These are phyloP conservation scores for Hyphodiscus sp. DNA, from an alignment of 2,329 filamentous ascomycete species.

Conservation along the genomic window DNA sequence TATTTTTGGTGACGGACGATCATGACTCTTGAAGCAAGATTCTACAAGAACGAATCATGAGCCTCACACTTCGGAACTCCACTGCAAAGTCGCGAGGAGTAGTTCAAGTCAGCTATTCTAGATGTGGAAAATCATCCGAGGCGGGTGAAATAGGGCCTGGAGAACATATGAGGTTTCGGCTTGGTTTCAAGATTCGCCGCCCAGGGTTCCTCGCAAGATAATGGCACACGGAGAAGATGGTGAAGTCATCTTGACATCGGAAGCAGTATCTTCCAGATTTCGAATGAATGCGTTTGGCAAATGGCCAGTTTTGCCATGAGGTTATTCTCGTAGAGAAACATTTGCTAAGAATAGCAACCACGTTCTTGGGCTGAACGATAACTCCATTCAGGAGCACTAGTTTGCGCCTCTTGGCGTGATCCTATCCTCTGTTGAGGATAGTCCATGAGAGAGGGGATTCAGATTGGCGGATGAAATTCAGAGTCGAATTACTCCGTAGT, in stretches of 20 bases:
- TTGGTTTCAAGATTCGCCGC: constrained; percentile 13
- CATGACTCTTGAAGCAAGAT: background rate
- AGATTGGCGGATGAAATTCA: no score
- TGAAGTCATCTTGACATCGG: background rate
- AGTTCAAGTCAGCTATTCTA: background rate
- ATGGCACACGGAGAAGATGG: background rate
- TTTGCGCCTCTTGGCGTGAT: background rate
- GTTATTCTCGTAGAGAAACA: background rate
- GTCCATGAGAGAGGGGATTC: background rate
- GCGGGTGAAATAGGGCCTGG: background rate
- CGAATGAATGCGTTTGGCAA: background rate
- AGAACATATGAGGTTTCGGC: constrained; percentile 12
- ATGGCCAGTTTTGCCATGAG: no score
- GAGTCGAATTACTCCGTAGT: no score
- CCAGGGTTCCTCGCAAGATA: background rate
- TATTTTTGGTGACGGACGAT: constrained; percentile 1
- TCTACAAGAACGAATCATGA: background rate
- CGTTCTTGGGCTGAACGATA: constrained; percentile 8
- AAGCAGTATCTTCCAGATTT: background rate
- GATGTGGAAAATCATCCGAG: constrained; percentile 11
- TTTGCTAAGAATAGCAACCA: constrained; percentile 14
- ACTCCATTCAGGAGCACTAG: background rate
- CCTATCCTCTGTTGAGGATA: background rate
- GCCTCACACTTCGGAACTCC: background rate
- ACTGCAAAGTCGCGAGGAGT: background rate